Base-by-base conservation (phyloP, 2,329 filamentous ascomycete genomes). In the Pestalotiopsis sp. region DNA sequence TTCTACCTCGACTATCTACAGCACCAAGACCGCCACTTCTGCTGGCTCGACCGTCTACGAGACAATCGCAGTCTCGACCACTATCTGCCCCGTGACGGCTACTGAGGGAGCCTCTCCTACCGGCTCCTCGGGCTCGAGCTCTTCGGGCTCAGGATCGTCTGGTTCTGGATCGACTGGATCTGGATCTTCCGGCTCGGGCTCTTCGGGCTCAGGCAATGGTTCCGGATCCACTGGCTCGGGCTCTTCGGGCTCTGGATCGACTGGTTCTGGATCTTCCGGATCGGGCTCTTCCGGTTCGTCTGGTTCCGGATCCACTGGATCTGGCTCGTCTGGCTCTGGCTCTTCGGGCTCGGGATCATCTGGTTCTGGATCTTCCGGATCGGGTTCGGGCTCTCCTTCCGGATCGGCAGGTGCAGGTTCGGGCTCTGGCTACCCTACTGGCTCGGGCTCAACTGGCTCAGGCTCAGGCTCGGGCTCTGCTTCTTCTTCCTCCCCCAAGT, bases 31-130 rank as follows among this genome's bases (percentile, higher is more conserved):
- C n/a, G 75, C 75, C 66, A 81, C 79, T 36, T 80, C 81, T 17
- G 73, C 76, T 81, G 75, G 85, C 82, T 76, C 82, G 82, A 20
- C 80, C 20, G 73, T 80, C 38, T 83, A 82, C 25, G 77, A 80
- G 41, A 82, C 81, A 4, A 78, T 85, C 45, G 72, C 81, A 39
- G 59, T 83, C 52, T 84, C 82, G 72, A 86, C 83, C 12, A 85
- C 84, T 9, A 77, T 85, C 67, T 85, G 81, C 75, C 81, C 80
- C n/a, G 76, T 84, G 66, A 83, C 77, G 74, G 38, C 52, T 13
- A 41, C 64, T 27, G 64, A n/a, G 14, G 59, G 59, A 56, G 7
- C 38, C 59, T 31, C 41, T 14, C 41, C 41, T 45, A 45, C 41
- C n/a, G 41, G 41, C 13, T 59, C 56, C 20, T 20, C n/a, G 12